A percentile compares a stretch with the other conserved stretches of the same genome.
These are phyloP conservation scores for Scleroderma bovista DNA, from an alignment of 768 basidiomycete genomes.

Conservation along the genomic window DNA sequence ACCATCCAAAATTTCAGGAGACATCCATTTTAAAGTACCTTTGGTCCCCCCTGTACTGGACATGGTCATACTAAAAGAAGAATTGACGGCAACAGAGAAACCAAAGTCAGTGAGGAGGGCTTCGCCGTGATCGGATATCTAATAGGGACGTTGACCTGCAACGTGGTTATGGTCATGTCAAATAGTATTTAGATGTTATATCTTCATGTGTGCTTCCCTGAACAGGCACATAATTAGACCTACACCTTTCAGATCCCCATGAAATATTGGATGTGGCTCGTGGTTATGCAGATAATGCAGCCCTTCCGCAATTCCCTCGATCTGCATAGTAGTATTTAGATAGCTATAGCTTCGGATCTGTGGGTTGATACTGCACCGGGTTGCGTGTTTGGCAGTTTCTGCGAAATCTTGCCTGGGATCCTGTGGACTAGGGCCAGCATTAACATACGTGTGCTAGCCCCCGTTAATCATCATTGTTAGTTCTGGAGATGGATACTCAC, in stretches of 20 bases:
- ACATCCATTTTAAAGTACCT: neutral
- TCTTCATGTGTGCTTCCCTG: too few relatives aligned
- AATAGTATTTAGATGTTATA: too few relatives aligned
- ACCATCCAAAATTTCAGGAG: neutral
- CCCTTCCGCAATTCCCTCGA: conserved; percentile 32
- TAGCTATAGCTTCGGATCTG: too few relatives aligned
- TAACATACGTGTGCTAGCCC: too few relatives aligned
- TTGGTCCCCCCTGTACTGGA: neutral
- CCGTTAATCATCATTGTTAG: too few relatives aligned
- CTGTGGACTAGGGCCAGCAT: too few relatives aligned
- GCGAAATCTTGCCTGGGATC: too few relatives aligned
- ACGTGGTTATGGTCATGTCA: too few relatives aligned
- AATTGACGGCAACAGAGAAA: neutral
- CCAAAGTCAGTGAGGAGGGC: neutral
- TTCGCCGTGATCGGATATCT: neutral
- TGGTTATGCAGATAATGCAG: conserved; percentile 32
- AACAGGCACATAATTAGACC: too few relatives aligned
- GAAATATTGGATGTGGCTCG: conserved; percentile 24
- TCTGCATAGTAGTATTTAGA: conserved; percentile 12
- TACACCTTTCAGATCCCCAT: conserved; percentile 1
- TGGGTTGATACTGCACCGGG: too few relatives aligned
- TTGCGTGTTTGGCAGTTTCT: too few relatives aligned
- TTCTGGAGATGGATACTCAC: too few relatives aligned
- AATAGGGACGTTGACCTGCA: neutral
- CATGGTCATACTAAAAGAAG: neutral